A percentile compares a stretch with the other conserved stretches of the same genome.
Evolutionary conservation across 495 filamentous ascomycete species (phyloP).

Genomic region (Polyplosphaeria fusca): DNA sequence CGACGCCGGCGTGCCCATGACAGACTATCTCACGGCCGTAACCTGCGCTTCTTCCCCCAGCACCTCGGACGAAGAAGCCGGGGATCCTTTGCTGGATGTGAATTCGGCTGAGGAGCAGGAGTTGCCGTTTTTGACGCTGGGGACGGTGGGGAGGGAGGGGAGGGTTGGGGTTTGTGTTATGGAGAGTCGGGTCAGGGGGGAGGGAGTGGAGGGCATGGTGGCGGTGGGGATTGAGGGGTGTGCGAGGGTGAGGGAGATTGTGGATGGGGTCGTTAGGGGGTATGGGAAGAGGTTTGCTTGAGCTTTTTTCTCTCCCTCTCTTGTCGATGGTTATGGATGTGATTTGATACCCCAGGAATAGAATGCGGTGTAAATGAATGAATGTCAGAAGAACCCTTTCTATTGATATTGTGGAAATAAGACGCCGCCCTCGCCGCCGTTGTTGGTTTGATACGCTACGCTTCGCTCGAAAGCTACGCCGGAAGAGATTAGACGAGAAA

Average conservation of each 20-base stretch:
- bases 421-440: too few relatives aligned
- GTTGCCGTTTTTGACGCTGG: slow-evolving; percentile 83
- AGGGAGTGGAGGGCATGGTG: slow-evolving; percentile 83
- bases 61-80: slow-evolving; percentile 51
- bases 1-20: slow-evolving; percentile 93
- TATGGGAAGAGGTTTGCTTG: slow-evolving; percentile 51
- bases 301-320: too few relatives aligned
- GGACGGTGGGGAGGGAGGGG: slow-evolving; percentile 60
- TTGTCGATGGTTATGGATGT: too few relatives aligned
- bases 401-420: too few relatives aligned
- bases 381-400: too few relatives aligned
- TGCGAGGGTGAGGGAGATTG: slow-evolving; percentile 72
- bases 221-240: slow-evolving; percentile 90
- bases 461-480: too few relatives aligned
- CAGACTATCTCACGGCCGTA: slow-evolving; percentile 82
- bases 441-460: too few relatives aligned
- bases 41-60: slow-evolving; percentile 61
- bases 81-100: slow-evolving; percentile 86
- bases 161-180: slow-evolving; percentile 75
- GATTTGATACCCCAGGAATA: too few relatives aligned
- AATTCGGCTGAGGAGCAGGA: slow-evolving; percentile 86
- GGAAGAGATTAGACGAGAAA: too few relatives aligned
- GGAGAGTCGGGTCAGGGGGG: slow-evolving; percentile 77
- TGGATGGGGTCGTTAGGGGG: slow-evolving; percentile 66
- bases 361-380: too few relatives aligned